Evolutionary conservation across 2,329 filamentous ascomycete species (phyloP).

Genomic region (Harringtonia aguacate): DNA sequence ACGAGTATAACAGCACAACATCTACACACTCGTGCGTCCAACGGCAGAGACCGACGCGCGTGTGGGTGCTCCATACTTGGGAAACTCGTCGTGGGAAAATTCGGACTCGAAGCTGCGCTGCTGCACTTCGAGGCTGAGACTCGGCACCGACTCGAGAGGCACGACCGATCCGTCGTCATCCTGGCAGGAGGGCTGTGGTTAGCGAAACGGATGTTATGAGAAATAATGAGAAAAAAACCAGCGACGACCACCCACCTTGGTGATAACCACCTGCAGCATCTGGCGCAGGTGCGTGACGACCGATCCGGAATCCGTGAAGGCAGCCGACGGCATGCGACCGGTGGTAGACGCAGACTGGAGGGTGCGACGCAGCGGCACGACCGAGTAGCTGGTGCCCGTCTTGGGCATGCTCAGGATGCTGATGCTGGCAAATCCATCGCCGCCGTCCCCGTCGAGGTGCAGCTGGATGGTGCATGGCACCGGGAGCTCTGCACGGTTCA

Average conservation of each 20-base stretch:
- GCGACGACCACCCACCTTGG: slow-evolving; percentile 11
- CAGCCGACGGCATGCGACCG: not conserved
- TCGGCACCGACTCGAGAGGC: slow-evolving; percentile 17
- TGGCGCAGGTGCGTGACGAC: slow-evolving; percentile 23
- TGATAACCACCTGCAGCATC: slow-evolving; percentile 14
- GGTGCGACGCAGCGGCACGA: slow-evolving; percentile 19
- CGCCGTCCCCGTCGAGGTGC: slow-evolving; percentile 13
- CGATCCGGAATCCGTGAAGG: slow-evolving; percentile 4
- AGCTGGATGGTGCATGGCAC: slow-evolving; percentile 26
- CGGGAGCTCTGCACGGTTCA: slow-evolving; percentile 25
- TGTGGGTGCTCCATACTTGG: slow-evolving; percentile 12
- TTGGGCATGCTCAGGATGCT: slow-evolving; percentile 26
- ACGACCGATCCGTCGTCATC: slow-evolving; percentile 21
- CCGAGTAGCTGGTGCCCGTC: slow-evolving; percentile 19
- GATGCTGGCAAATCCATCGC: slow-evolving; percentile 18
- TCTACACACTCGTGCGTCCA: not conserved
- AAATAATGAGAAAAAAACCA: not conserved
- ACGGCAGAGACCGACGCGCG: not conserved
- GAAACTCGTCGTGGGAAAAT: slow-evolving; percentile 12
- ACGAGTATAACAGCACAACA: too few species aligned
- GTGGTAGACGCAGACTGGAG: slow-evolving; percentile 2
- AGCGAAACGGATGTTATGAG: not conserved
- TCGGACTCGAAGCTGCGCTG: slow-evolving; percentile 14
- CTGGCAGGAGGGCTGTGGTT: slow-evolving; percentile 11
- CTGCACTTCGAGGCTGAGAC: slow-evolving; percentile 26